Percentiles rank a stretch among this genome's conserved stretches.
Conservation (phyloP, 495 filamentous ascomycete species). For the Lichenothelia convexa region DNA sequence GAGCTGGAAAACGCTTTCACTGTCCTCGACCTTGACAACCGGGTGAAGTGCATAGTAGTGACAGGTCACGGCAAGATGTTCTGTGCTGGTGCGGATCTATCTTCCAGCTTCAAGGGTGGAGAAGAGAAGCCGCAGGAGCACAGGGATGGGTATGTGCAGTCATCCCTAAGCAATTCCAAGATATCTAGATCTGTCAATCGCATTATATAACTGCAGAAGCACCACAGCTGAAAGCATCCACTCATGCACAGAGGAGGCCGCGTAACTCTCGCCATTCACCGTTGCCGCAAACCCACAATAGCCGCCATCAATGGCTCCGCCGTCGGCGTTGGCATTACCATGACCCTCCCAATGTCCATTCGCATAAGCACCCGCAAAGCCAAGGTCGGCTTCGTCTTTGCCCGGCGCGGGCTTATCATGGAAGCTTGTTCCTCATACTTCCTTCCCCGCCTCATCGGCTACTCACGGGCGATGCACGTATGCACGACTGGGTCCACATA, state of each 20-base stretch:
- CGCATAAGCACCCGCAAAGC: slow-evolving; percentile 34
- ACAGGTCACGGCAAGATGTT: slow-evolving; percentile 42
- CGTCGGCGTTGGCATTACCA: slow-evolving; percentile 49
- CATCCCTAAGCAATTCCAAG: background rate
- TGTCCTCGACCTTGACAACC: slow-evolving; percentile 31
- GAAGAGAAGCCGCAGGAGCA: slow-evolving; percentile 20
- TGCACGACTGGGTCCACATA: slow-evolving; percentile 31
- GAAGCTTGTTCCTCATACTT: slow-evolving; percentile 48
- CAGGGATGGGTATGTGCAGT: slow-evolving; percentile 25
- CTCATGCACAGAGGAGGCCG: slow-evolving; percentile 29
- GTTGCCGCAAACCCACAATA: slow-evolving; percentile 45
- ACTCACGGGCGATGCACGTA: slow-evolving; percentile 39
- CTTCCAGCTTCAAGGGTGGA: slow-evolving; percentile 28
- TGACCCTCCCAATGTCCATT: slow-evolving; percentile 43
- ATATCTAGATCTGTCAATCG: background rate
- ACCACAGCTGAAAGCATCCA: too few species aligned
- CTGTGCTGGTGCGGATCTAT: slow-evolving; percentile 49
- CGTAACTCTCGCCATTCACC: slow-evolving; percentile 39
- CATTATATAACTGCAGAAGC: too few species aligned
- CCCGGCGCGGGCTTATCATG: slow-evolving; percentile 39
- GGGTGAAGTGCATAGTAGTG: slow-evolving; percentile 37
- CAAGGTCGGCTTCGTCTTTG: slow-evolving; percentile 49
- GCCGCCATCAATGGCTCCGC: slow-evolving; percentile 47
- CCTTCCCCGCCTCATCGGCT: slow-evolving; percentile 40
- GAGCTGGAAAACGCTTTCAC: slow-evolving; percentile 36